Conservation (phyloP, 2,329 filamentous ascomycete species). For the Bimuria novae-zelandiae region DNA sequence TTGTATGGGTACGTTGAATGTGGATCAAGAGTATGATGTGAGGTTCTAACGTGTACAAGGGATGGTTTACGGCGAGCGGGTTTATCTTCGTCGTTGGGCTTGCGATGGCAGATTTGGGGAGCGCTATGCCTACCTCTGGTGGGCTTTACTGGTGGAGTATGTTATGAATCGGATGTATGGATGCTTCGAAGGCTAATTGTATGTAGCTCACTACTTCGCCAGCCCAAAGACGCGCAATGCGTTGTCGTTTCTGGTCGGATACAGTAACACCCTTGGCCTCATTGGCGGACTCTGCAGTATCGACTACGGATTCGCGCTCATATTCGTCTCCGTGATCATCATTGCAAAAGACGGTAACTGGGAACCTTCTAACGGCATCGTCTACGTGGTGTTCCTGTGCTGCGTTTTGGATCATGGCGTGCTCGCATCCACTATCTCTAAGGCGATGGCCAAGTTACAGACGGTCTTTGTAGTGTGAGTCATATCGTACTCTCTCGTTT, state of each 20-base stretch:
- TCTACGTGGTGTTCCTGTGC: slow-evolving; percentile 63
- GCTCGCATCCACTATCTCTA: slow-evolving; percentile 57
- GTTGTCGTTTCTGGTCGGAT: slow-evolving; percentile 64
- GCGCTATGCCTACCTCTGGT: slow-evolving; percentile 61
- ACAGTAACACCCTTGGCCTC: slow-evolving; percentile 63
- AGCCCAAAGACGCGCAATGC: slow-evolving; percentile 60
- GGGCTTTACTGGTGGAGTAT: slow-evolving; percentile 62
- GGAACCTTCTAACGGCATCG: slow-evolving; percentile 59
- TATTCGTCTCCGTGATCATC: slow-evolving; percentile 64
- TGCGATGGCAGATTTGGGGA: slow-evolving; percentile 56
- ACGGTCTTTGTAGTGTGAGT: slow-evolving; percentile 55
- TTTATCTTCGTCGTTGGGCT: slow-evolving; percentile 65
- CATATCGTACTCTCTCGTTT: not conserved
- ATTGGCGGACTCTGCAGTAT: slow-evolving; percentile 67
- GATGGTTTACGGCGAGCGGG: slow-evolving; percentile 62
- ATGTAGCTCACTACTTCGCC: slow-evolving; percentile 58
- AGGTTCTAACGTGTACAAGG: slow-evolving; percentile 32
- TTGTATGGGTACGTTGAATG: slow-evolving; percentile 59
- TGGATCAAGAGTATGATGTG: not conserved
- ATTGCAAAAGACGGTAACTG: slow-evolving; percentile 62
- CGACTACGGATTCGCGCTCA: slow-evolving; percentile 62
- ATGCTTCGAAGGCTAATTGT: slow-evolving; percentile 32
- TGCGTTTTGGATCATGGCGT: slow-evolving; percentile 60
- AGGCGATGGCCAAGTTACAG: slow-evolving; percentile 64
- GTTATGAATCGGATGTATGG: slow-evolving; percentile 18